Base-by-base conservation (phyloP, 2,329 filamentous ascomycete species). In the Zopfia rhizophila region DNA sequence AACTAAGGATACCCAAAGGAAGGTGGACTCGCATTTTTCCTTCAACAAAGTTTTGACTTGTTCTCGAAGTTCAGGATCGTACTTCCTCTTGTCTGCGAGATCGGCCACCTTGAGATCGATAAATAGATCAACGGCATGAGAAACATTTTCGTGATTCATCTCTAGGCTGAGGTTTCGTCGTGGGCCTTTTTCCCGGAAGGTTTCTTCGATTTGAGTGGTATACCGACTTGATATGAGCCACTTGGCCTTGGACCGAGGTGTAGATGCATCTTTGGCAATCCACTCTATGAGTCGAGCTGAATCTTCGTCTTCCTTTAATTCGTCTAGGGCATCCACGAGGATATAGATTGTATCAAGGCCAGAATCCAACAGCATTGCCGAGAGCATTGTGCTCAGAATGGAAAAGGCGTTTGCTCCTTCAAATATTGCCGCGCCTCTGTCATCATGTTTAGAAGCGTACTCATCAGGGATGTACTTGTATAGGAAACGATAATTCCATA, bases 1-100 rank as follows among this genome's bases (percentile, higher is more conserved):
- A 5, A 75, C 73, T 29, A 51, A 31, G n/a, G 74, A 68, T 17
- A 75, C 75, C 75, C 73, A 78, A 21, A 79, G 69, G 39, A 77
- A 77, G 0, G 74, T 78, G 10, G 52, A 62, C 11, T 74, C 49
- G 5, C 73, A 60, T 21, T 76, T 74, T 21, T 42, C 18, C 28
- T 3, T 22, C n/a, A 3, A 23, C 31, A 24, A 3, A 37, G 40
- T n/a, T 28, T 36, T 33, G 22, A 51, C 46, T 29, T 37, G 22
- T 17, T 18, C 35, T 30, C 68, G 28, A 51, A 43, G 13, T 62
- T 55, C 51, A 40, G 24, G 2, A 30, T 13, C 11, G 17, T 46
- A 49, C 16, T 17, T 42, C 4, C 43, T 13, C 11, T 18, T 27
- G 23, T n/a, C 17, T 17, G 38, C 48, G 14, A 51, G 19, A 10